These are phyloP conservation scores for Clonostachys byssicola DNA, from an alignment of 2,329 filamentous ascomycete genomes.

Conservation along the genomic window DNA sequence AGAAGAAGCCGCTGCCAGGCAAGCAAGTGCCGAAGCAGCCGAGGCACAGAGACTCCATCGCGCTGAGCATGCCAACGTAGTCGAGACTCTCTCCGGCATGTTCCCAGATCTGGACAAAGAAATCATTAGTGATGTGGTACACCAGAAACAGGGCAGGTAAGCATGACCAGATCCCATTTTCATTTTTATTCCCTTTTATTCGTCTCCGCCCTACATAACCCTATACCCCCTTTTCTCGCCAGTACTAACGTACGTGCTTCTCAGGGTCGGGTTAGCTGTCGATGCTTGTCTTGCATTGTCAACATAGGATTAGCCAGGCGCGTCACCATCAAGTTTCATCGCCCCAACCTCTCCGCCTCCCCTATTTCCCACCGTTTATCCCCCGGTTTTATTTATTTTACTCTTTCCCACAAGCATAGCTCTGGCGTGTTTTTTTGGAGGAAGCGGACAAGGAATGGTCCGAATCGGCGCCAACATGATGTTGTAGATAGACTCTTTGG, in stretches of 20 bases:
- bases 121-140: conserved; percentile 93
- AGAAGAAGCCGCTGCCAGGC: conserved; percentile 83
- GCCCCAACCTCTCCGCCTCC: too few species aligned
- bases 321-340: too few species aligned
- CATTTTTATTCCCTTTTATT: background rate
- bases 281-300: conserved; percentile 77
- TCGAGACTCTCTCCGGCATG: conserved; percentile 93
- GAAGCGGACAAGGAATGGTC: too few species aligned
- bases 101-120: conserved; percentile 94
- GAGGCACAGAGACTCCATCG: conserved; percentile 80
- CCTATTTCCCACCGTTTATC: background rate
- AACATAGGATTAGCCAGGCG: conserved; percentile 17
- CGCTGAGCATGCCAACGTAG: conserved; percentile 83
- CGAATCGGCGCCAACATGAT: too few species aligned
- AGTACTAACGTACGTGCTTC: background rate
- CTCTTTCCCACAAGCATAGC: background rate
- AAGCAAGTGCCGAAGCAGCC: conserved; percentile 85
- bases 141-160: conserved; percentile 90
- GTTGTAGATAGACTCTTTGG: too few species aligned
- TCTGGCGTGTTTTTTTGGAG: too few species aligned
- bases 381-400: conserved; percentile 1
- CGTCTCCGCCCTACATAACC: background rate
- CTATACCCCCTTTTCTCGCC: background rate
- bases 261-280: conserved; percentile 77
- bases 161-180: conserved; percentile 29